Evolutionary conservation across 495 filamentous ascomycete species (phyloP).

Genomic region (Hypoxylon cercidicola): DNA sequence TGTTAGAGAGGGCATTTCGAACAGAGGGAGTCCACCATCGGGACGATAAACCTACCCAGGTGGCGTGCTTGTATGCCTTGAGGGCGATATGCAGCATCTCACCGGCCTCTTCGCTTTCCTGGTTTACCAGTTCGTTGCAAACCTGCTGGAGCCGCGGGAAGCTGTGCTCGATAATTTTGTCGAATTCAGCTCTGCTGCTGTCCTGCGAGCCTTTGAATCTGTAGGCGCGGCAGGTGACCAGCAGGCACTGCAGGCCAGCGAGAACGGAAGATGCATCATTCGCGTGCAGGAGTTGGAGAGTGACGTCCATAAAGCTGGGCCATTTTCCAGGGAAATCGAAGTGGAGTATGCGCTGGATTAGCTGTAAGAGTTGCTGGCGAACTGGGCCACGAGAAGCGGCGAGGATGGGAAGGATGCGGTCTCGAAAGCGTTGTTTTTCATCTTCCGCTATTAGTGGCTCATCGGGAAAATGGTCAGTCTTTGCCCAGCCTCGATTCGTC

Average conservation of each 20-base stretch:
- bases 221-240: conserved; percentile 93
- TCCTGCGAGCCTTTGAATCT: conserved; percentile 81
- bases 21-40: conserved; percentile 8
- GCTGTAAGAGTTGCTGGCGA: conserved; percentile 88
- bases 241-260: conserved; percentile 91
- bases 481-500: conserved; percentile 88
- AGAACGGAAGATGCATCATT: conserved; percentile 87
- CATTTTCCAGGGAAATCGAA: conserved; percentile 94
- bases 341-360: conserved; percentile 94
- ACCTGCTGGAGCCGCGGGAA: conserved; percentile 92
- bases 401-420: conserved; percentile 87
- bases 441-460: conserved; percentile 81
- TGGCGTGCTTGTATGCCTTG: conserved; percentile 97
- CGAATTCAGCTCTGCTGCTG: conserved; percentile 84
- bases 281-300: conserved; percentile 83
- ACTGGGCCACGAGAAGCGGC: conserved; percentile 80
- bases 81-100: conserved; percentile 96
- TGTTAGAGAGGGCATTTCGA: conserved; percentile 46
- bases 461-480: conserved; percentile 73
- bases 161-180: conserved; percentile 89
- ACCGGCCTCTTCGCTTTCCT: conserved; percentile 90
- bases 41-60: conserved; percentile 75
- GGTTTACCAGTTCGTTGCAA: conserved; percentile 85
- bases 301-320: conserved; percentile 92
- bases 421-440: conserved; percentile 87